Conservation (phyloP, 2,329 filamentous ascomycete genomes). For the Ceratocystis cacaofunesta region DNA sequence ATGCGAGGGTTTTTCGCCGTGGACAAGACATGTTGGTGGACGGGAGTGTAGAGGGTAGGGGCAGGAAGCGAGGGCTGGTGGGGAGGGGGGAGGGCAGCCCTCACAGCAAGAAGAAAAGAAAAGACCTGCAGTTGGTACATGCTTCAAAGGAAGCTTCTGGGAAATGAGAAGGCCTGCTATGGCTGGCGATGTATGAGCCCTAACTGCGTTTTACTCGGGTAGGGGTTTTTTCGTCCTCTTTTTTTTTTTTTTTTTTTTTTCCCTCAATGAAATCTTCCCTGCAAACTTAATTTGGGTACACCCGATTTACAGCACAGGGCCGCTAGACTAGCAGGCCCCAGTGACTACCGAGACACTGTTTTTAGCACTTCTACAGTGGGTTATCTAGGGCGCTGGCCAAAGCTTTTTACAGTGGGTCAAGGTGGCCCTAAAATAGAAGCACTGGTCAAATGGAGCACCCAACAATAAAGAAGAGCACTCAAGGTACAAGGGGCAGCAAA, state of each 20-base stretch:
- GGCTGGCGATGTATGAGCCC: no score
- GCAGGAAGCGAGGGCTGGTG: background rate
- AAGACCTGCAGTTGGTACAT: background rate
- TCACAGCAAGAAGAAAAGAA: background rate
- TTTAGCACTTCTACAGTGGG: background rate
- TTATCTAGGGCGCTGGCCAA: background rate
- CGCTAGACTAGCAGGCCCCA: background rate
- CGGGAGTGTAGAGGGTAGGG: conserved; percentile 35
- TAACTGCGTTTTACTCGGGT: no score
- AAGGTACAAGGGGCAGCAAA: background rate
- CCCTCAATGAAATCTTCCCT: no score
- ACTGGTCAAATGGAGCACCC: background rate
- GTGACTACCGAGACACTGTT: background rate
- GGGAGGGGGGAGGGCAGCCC: background rate
- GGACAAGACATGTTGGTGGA: conserved; percentile 51
- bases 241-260: no score
- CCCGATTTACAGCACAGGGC: background rate
- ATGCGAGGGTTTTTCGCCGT: conserved; percentile 42
- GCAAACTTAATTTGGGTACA: background rate
- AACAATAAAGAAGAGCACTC: background rate
- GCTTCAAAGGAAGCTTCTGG: background rate
- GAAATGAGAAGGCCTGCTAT: no score
- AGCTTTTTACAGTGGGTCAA: background rate
- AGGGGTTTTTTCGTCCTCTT: no score
- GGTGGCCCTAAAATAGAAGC: background rate